A percentile compares a stretch with the other conserved stretches of the same genome.
These are phyloP conservation scores for Thielaviopsis cerberus DNA, from an alignment of 2,329 filamentous ascomycete species.

Conservation along the genomic window DNA sequence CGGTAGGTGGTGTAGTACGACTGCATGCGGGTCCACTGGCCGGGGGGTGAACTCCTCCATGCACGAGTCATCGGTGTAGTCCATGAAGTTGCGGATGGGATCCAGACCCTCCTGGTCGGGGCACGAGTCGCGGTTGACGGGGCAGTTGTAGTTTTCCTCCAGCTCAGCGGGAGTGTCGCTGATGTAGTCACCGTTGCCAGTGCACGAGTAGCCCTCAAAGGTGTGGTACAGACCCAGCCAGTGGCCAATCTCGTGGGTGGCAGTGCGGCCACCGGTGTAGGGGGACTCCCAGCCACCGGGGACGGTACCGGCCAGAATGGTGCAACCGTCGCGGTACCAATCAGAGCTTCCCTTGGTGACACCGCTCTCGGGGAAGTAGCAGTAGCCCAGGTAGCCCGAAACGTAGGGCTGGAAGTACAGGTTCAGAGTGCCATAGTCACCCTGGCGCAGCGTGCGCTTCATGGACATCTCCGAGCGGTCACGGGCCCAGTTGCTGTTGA, in stretches of 20 bases:
- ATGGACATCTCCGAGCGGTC: constrained; percentile 24
- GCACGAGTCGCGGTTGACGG: constrained; percentile 21
- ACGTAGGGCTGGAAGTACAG: constrained; percentile 22
- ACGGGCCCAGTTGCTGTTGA: constrained; percentile 28
- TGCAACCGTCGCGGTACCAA: constrained; percentile 24
- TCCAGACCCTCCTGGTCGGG: constrained; percentile 18
- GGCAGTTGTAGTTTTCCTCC: constrained; percentile 20
- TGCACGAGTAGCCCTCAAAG: constrained; percentile 24
- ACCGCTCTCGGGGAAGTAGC: constrained; percentile 25
- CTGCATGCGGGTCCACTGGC: constrained; percentile 17
- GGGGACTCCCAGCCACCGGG: constrained; percentile 21
- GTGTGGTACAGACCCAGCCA: constrained; percentile 31
- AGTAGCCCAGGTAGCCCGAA: constrained; percentile 25
- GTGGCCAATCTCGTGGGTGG: constrained; percentile 28
- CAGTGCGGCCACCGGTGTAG: constrained; percentile 19
- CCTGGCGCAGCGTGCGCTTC: constrained; percentile 28
- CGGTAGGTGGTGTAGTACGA: constrained; percentile 10
- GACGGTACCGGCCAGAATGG: constrained; percentile 20
- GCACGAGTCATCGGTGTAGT: constrained; percentile 25
- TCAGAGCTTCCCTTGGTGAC: constrained; percentile 17
- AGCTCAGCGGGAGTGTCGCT: constrained; percentile 24
- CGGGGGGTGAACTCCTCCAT: constrained; percentile 27
- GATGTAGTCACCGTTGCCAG: constrained; percentile 21
- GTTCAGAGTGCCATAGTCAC: constrained; percentile 23
- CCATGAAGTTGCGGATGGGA: constrained; percentile 24